A percentile compares a stretch with the other conserved stretches of the same genome.
phyloP scores from a whole-genome alignment of 176 grass and related monocot species.

The Thalia dealbata region DNA sequence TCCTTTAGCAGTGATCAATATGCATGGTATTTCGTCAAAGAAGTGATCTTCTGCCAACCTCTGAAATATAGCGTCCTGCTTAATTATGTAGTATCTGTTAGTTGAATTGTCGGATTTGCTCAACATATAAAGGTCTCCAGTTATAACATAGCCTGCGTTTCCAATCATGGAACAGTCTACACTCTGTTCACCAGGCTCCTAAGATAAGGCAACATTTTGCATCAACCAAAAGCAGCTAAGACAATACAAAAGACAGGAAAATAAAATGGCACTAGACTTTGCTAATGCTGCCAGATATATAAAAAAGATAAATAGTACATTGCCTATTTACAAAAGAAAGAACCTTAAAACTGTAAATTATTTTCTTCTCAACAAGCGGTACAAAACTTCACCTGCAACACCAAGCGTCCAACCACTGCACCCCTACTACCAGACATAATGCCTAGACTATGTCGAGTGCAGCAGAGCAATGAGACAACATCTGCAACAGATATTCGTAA shows the following conservation, averaged over 20 bases:
- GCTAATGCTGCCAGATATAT: not conserved
- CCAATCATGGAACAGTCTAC: conserved; percentile 80
- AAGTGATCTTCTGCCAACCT: conserved; percentile 83
- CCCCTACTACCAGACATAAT: conserved; percentile 84
- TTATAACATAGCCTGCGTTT: conserved; percentile 64
- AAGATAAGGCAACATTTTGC: not conserved
- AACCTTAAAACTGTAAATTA: not conserved
- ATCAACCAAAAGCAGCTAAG: not conserved
- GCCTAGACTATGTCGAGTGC: conserved; percentile 85
- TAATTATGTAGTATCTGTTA: conserved; percentile 8
- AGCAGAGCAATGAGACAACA: conserved; percentile 74
- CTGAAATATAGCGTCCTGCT: conserved; percentile 96
- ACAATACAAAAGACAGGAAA: not conserved
- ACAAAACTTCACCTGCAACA: conserved; percentile 45
- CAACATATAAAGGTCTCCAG: conserved; percentile 58
- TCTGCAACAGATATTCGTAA: conserved; percentile 29
- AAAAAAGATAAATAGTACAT: conserved; percentile 4
- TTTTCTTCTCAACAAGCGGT: not conserved
- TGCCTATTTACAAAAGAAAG: conserved; percentile 3
- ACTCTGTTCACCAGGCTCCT: conserved; percentile 47
- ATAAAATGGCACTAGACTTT: not conserved
- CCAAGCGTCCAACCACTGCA: conserved; percentile 56
- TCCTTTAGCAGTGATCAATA: conserved; percentile 90
- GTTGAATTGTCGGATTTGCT: conserved; percentile 8
- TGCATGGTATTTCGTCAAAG: conserved; percentile 67